Conservation (phyloP, 352 stramenopile genomes). For the Globisporangium middletonii region DNA sequence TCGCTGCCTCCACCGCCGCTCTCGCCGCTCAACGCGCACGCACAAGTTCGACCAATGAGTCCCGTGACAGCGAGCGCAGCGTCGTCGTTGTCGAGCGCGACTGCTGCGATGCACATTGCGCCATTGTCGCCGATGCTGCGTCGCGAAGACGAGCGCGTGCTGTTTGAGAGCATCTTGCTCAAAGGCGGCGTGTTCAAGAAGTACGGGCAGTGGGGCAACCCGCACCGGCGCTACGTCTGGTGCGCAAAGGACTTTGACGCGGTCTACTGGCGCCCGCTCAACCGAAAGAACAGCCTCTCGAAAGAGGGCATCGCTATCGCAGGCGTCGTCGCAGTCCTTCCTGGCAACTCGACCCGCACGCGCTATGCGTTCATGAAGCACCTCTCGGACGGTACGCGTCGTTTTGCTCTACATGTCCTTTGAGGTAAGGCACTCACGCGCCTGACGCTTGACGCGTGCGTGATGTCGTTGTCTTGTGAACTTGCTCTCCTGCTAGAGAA, state of each 20-base stretch:
- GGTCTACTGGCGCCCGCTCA: slow-evolving; percentile 61
- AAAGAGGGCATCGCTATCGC: slow-evolving; percentile 48
- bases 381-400: slow-evolving; percentile 43
- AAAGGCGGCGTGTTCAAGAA: slow-evolving; percentile 74
- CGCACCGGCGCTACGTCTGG: slow-evolving; percentile 70
- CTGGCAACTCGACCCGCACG: slow-evolving; percentile 50
- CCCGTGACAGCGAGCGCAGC: background rate
- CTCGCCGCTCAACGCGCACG: slow-evolving; percentile 2
- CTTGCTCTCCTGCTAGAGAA: slow-evolving; percentile 32
- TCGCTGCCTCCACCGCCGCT: background rate
- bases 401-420: background rate
- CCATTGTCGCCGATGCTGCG: background rate
- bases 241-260: slow-evolving; percentile 58
- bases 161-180: slow-evolving; percentile 55
- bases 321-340: slow-evolving; percentile 44
- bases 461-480: background rate
- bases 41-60: background rate
- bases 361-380: slow-evolving; percentile 78
- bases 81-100: background rate
- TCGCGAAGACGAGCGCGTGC: slow-evolving; percentile 28
- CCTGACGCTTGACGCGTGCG: background rate
- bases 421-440: background rate
- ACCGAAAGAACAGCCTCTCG: slow-evolving; percentile 53
- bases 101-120: background rate
- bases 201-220: slow-evolving; percentile 68